phyloP scores from a whole-genome alignment of 2,329 filamentous ascomycete species.

The Aspergillus vadensis region DNA sequence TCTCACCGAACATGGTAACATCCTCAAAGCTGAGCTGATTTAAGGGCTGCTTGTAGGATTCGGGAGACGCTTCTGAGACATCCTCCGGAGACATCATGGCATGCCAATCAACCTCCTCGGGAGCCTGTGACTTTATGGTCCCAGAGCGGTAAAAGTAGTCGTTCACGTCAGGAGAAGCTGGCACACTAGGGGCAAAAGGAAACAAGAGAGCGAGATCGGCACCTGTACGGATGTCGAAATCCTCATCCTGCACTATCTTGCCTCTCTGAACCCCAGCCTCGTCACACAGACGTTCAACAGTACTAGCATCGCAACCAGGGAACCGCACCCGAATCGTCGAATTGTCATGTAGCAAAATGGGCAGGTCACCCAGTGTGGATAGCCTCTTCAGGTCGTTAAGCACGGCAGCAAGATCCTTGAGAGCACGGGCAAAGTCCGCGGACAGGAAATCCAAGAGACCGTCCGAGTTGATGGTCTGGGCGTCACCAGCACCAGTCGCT shows the following conservation, averaged over 20 bases:
- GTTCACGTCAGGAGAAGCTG: slow-evolving; percentile 46
- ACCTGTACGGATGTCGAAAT: slow-evolving; percentile 69
- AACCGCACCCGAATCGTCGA: slow-evolving; percentile 79
- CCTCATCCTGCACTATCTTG: slow-evolving; percentile 73
- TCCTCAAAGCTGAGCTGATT: slow-evolving; percentile 45
- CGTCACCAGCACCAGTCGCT: slow-evolving; percentile 37
- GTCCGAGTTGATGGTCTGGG: slow-evolving; percentile 72
- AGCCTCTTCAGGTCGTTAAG: slow-evolving; percentile 80
- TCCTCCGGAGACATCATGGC: slow-evolving; percentile 56
- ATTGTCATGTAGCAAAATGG: slow-evolving; percentile 69
- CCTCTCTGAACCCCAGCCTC: slow-evolving; percentile 85
- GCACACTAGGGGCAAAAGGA: slow-evolving; percentile 73
- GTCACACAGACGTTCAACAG: slow-evolving; percentile 79
- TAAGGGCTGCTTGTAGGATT: slow-evolving; percentile 27
- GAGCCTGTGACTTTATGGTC: slow-evolving; percentile 32
- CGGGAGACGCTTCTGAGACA: slow-evolving; percentile 26
- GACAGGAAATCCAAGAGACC: slow-evolving; percentile 84
- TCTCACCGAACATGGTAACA: slow-evolving; percentile 48
- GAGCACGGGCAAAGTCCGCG: slow-evolving; percentile 80
- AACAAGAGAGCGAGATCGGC: slow-evolving; percentile 77
- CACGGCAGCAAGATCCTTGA: slow-evolving; percentile 79
- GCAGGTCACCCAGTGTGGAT: slow-evolving; percentile 77
- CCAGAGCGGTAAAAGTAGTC: slow-evolving; percentile 48
- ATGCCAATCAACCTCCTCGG: slow-evolving; percentile 56
- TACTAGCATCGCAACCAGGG: slow-evolving; percentile 81